A percentile compares a stretch with the other conserved stretches of the same genome.
These are phyloP conservation scores for Phytophthora pistaciae DNA, from an alignment of 352 stramenopile genomes.

Conservation along the genomic window DNA sequence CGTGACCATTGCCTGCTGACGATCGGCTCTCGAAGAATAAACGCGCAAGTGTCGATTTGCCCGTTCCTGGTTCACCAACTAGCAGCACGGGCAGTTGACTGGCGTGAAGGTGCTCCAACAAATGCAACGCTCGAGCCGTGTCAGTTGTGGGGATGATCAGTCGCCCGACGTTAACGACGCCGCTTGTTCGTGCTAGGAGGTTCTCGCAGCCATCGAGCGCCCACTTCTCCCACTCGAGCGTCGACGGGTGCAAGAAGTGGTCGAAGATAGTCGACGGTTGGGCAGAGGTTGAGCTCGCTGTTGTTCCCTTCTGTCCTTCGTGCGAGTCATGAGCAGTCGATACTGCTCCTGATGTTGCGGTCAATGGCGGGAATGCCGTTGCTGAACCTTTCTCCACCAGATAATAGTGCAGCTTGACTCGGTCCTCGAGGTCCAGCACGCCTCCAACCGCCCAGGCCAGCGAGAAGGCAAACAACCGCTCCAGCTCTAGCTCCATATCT, in stretches of 20 bases:
- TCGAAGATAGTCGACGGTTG: constrained; percentile 89
- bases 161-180: constrained; percentile 75
- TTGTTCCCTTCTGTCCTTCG: constrained; percentile 7
- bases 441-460: constrained; percentile 88
- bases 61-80: constrained; percentile 86
- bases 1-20: constrained; percentile 9
- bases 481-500: constrained; percentile 77
- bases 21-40: constrained; percentile 73
- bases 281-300: background rate
- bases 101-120: constrained; percentile 74
- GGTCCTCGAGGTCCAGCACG: constrained; percentile 86
- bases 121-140: constrained; percentile 70
- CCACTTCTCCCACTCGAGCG: constrained; percentile 93
- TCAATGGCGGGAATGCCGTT: constrained; percentile 40
- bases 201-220: constrained; percentile 49
- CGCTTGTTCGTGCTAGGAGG: constrained; percentile 26
- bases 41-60: constrained; percentile 86
- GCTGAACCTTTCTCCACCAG: constrained; percentile 47
- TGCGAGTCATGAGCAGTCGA: constrained; percentile 3
- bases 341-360: background rate
- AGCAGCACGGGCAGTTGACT: constrained; percentile 79
- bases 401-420: constrained; percentile 77
- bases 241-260: constrained; percentile 89
- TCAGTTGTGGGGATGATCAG: constrained; percentile 91
- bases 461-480: constrained; percentile 87